phyloP scores from a whole-genome alignment of 2,329 filamentous ascomycete species.

The Myriosclerotinia duriaeana region DNA sequence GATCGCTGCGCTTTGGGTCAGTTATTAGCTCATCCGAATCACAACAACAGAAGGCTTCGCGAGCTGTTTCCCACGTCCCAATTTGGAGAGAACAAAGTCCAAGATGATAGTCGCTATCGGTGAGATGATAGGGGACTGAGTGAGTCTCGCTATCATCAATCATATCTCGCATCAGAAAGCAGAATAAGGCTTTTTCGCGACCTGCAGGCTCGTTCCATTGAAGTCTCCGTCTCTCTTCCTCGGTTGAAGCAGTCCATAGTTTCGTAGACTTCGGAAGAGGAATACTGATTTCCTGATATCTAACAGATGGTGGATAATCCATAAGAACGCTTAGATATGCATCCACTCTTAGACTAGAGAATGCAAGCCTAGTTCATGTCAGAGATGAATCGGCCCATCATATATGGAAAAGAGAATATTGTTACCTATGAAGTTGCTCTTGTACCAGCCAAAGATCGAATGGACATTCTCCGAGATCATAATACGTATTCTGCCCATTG shows the following conservation, averaged over 20 bases:
- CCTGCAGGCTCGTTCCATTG: constrained; percentile 18
- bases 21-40: constrained; percentile 18
- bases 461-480: constrained; percentile 17
- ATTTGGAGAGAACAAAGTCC: constrained; percentile 16
- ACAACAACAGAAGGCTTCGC: constrained; percentile 17
- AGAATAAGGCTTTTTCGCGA: constrained; percentile 20
- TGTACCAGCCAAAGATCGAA: constrained; percentile 15
- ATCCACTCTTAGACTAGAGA: constrained; percentile 12
- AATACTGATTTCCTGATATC: constrained; percentile 21
- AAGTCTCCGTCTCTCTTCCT: constrained; percentile 16
- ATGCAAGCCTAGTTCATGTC: not conserved
- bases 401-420: no score
- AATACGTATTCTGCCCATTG: constrained; percentile 20
- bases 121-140: not conserved
- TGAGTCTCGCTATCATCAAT: not conserved
- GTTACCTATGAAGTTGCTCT: constrained; percentile 16
- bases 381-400: not conserved
- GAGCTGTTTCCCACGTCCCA: constrained; percentile 19
- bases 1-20: not conserved
- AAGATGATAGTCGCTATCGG: constrained; percentile 14
- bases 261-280: constrained; percentile 13
- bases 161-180: constrained; percentile 16
- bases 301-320: constrained; percentile 15
- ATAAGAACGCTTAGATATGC: constrained; percentile 14
- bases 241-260: constrained; percentile 4